Conservation (phyloP, 257 asterid species). For the Solanum ossicruentum region DNA sequence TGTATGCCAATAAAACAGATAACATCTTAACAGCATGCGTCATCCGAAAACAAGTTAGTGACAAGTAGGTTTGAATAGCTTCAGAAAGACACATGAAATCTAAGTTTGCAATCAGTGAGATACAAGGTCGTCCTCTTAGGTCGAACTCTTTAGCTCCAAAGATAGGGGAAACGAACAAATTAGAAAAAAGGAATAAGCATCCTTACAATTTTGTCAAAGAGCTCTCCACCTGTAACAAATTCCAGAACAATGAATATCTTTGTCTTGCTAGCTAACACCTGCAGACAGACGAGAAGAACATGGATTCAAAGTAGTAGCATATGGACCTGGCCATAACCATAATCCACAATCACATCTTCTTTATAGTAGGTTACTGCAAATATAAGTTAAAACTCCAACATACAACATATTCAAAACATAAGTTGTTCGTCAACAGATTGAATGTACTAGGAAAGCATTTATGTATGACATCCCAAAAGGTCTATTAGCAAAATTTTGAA, state of each 20-base stretch:
- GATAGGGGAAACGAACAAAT: neutral
- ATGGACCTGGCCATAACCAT: neutral
- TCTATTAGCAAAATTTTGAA: neutral
- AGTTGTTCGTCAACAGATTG: neutral
- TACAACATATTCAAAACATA: neutral
- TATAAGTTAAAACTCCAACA: neutral
- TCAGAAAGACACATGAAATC: neutral
- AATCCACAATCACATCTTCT: neutral
- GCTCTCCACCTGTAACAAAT: constrained; percentile 90
- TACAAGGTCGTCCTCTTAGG: neutral
- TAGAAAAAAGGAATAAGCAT: neutral
- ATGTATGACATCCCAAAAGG: neutral
- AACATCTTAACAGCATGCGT: neutral
- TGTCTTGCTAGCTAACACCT: constrained; percentile 97
- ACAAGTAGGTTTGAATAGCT: neutral
- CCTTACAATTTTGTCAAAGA: constrained; percentile 89
- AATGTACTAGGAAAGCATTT: neutral
- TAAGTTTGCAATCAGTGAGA: neutral
- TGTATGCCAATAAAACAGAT: constrained; percentile 7
- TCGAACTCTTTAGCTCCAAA: neutral
- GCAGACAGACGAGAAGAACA: neutral
- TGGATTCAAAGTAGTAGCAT: neutral
- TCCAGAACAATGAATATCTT: constrained; percentile 89
- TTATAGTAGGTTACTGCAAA: neutral
- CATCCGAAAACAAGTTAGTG: neutral